These are phyloP conservation scores for Cardamine occulta DNA, from an alignment of 345 rosid genomes.

Conservation along the genomic window DNA sequence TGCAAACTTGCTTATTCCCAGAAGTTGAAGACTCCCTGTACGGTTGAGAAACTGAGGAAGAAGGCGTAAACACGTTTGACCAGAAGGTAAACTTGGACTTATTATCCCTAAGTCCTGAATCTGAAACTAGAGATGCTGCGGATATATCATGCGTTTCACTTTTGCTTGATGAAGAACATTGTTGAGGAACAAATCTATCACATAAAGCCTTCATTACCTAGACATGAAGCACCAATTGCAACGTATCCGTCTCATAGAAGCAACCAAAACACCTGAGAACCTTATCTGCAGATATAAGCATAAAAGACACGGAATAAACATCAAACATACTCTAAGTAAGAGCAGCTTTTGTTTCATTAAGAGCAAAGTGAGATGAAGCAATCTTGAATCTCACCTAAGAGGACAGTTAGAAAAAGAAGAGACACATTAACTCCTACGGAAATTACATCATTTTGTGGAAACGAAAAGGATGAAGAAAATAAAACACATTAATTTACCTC, in stretches of 20 bases:
- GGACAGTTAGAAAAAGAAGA: slow-evolving; percentile 3
- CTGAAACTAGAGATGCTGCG: slow-evolving; percentile 53
- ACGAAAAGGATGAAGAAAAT: too few relatives aligned
- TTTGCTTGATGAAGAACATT: slow-evolving; percentile 50
- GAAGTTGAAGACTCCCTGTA: slow-evolving; percentile 53
- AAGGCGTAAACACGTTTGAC: slow-evolving; percentile 67
- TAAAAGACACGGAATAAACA: slow-evolving; percentile 14
- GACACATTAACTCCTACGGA: slow-evolving; percentile 1
- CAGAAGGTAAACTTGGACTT: slow-evolving; percentile 52
- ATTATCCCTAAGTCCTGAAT: slow-evolving; percentile 56
- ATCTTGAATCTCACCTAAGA: slow-evolving; percentile 87
- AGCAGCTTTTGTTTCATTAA: slow-evolving; percentile 65
- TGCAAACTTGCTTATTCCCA: slow-evolving; percentile 50
- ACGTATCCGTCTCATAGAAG: slow-evolving; percentile 38
- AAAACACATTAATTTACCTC: slow-evolving; percentile 59
- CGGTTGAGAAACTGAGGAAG: slow-evolving; percentile 68
- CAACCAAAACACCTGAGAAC: slow-evolving; percentile 23
- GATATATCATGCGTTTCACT: slow-evolving; percentile 47
- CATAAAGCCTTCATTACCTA: slow-evolving; percentile 75
- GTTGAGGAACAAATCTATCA: slow-evolving; percentile 58
- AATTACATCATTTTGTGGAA: neutral
- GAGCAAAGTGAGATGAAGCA: slow-evolving; percentile 82
- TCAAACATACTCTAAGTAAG: neutral
- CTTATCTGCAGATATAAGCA: slow-evolving; percentile 25
- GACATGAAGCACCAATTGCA: slow-evolving; percentile 42